Percentiles rank a stretch among this genome's conserved stretches.
Conservation (phyloP, 78 protist genomes). For the Isochrysis galbana region DNA sequence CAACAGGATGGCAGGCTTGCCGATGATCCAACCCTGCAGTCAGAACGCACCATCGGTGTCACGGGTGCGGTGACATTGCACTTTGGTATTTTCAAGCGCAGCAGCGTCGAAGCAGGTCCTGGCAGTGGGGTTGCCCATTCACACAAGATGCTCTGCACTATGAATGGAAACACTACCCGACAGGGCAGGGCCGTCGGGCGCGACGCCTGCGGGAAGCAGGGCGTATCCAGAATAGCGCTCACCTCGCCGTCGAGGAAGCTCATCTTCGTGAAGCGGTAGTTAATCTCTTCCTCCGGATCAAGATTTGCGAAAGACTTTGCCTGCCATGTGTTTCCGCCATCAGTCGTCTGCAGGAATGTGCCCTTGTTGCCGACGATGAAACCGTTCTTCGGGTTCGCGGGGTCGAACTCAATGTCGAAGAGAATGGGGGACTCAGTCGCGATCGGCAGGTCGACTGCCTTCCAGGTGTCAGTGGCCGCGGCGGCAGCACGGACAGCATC, state of each 20-base stretch:
- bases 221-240: background rate
- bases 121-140: too few relatives aligned
- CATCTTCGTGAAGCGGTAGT: conserved; percentile 23
- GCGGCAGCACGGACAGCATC: background rate
- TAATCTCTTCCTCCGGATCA: conserved; percentile 24
- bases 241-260: background rate
- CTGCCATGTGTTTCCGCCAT: conserved; percentile 1
- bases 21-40: conserved; percentile 30
- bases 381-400: background rate
- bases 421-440: conserved; percentile 3
- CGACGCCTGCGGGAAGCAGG: too few relatives aligned
- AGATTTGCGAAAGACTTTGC: conserved; percentile 19
- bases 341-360: conserved; percentile 9
- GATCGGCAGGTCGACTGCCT: background rate
- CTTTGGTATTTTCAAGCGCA: too few relatives aligned
- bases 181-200: too few relatives aligned
- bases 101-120: too few relatives aligned
- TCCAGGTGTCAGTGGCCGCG: background rate
- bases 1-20: conserved; percentile 35
- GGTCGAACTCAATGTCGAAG: conserved; percentile 12
- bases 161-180: too few relatives aligned
- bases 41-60: too few relatives aligned
- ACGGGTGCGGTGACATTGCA: too few relatives aligned
- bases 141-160: too few relatives aligned
- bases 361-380: conserved; percentile 23